These are phyloP conservation scores for Cruciata laevipes DNA, from an alignment of 257 asterid genomes.

Conservation along the genomic window DNA sequence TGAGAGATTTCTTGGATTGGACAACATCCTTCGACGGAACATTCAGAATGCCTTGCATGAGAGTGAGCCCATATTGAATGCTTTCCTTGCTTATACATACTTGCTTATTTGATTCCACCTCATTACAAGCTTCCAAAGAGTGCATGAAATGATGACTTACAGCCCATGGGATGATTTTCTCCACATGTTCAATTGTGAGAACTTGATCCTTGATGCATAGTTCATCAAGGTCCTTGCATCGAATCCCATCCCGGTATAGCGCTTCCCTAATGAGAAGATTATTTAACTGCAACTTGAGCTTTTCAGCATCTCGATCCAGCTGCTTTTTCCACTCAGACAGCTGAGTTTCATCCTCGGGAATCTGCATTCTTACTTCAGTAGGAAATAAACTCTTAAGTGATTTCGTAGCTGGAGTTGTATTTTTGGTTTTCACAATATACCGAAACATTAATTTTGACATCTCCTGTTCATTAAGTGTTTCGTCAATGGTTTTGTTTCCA, in stretches of 20 bases:
- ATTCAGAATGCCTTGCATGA: conserved; percentile 58
- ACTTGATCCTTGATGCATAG: conserved; percentile 73
- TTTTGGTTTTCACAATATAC: too few species aligned
- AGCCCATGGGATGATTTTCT: conserved; percentile 76
- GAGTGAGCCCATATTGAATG: conserved; percentile 58
- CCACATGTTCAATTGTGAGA: conserved; percentile 60
- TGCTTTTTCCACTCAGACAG: conserved; percentile 78
- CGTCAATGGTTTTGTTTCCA: too few species aligned
- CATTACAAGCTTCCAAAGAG: conserved; percentile 30
- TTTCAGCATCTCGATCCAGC: conserved; percentile 74
- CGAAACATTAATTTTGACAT: too few species aligned
- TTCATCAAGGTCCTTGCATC: conserved; percentile 65
- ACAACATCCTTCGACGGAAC: conserved; percentile 31
- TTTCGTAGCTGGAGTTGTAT: too few species aligned
- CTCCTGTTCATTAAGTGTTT: too few species aligned
- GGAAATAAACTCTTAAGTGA: conserved; percentile 31
- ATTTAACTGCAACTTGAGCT: conserved; percentile 67
- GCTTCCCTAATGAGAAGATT: conserved; percentile 56
- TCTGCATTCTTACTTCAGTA: conserved; percentile 78
- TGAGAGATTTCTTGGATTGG: conserved; percentile 60
- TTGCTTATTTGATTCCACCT: conserved; percentile 32
- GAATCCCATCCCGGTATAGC: conserved; percentile 50
- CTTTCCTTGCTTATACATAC: conserved; percentile 57
- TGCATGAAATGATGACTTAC: conserved; percentile 77
- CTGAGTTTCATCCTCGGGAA: conserved; percentile 79